Conservation (phyloP, 2,329 filamentous ascomycete genomes). For the Diplodia scrobiculata region DNA sequence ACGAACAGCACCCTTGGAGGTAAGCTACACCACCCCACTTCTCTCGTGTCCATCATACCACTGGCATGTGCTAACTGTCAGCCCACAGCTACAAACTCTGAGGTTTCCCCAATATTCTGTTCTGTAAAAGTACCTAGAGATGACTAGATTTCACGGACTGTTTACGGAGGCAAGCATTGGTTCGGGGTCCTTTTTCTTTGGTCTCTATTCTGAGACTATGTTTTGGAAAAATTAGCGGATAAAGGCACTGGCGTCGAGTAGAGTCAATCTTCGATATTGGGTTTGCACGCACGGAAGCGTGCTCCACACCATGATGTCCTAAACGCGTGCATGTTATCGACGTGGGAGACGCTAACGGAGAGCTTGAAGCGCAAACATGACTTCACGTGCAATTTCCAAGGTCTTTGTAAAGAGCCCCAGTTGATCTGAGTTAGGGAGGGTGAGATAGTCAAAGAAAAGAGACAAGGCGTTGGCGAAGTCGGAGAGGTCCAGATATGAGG, state of each 20-base stretch:
- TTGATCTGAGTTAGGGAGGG: not conserved
- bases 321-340: not conserved
- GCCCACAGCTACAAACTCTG: slow-evolving; percentile 20
- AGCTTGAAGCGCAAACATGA: not conserved
- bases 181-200: not conserved
- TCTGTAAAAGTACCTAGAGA: slow-evolving; percentile 17
- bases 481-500: not conserved
- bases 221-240: slow-evolving; percentile 3
- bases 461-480: not conserved
- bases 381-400: not conserved
- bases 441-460: not conserved
- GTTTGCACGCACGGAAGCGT: slow-evolving; percentile 18
- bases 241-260: slow-evolving; percentile 21
- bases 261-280: slow-evolving; percentile 11
- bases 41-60: not conserved
- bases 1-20: slow-evolving; percentile 91
- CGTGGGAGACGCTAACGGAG: not conserved
- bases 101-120: not conserved
- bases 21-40: slow-evolving; percentile 45
- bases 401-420: not conserved
- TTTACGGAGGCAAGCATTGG: slow-evolving; percentile 11
- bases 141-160: slow-evolving; percentile 10
- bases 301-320: slow-evolving; percentile 13
- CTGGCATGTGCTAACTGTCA: not conserved
- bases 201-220: not conserved